These are phyloP conservation scores for Penicillium paxilli DNA, from an alignment of 495 filamentous ascomycete genomes.

Conservation along the genomic window DNA sequence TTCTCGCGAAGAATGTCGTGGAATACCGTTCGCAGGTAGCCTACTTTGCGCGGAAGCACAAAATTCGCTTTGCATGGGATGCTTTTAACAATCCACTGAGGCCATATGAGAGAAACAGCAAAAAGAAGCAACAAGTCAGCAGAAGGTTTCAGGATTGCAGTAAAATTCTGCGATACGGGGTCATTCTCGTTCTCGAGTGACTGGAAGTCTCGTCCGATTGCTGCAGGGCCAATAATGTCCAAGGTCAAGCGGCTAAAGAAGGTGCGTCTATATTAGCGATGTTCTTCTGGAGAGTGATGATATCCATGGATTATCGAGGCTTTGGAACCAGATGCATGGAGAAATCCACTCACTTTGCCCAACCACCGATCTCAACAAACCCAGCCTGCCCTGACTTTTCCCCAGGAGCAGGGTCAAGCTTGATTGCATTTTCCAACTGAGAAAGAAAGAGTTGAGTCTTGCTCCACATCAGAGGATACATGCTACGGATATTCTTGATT, in stretches of 20 bases:
- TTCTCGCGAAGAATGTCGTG: constrained; percentile 68
- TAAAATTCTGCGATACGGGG: constrained; percentile 67
- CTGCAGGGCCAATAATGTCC: constrained; percentile 83
- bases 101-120: constrained; percentile 45
- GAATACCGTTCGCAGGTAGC: constrained; percentile 61
- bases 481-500: constrained; percentile 77
- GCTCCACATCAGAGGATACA: constrained; percentile 80
- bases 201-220: constrained; percentile 77
- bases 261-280: not conserved
- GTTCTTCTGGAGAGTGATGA: not conserved
- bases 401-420: constrained; percentile 32
- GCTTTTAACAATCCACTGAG: constrained; percentile 44
- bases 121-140: constrained; percentile 48
- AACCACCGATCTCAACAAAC: constrained; percentile 66
- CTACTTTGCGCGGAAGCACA: constrained; percentile 55
- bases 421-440: constrained; percentile 42
- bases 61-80: constrained; percentile 70
- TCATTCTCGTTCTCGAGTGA: constrained; percentile 65
- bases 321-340: too few species aligned
- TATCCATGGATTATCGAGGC: too few species aligned
- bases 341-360: constrained; percentile 51
- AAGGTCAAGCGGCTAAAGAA: constrained; percentile 63
- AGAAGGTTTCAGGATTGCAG: constrained; percentile 50
- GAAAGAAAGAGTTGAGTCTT: constrained; percentile 45
- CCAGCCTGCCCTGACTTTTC: constrained; percentile 40